Percentiles rank a stretch among this genome's conserved stretches.
Evolutionary conservation across 2,329 filamentous ascomycete genomes (phyloP).

Genomic region (Verticillium zaregamsianum): DNA sequence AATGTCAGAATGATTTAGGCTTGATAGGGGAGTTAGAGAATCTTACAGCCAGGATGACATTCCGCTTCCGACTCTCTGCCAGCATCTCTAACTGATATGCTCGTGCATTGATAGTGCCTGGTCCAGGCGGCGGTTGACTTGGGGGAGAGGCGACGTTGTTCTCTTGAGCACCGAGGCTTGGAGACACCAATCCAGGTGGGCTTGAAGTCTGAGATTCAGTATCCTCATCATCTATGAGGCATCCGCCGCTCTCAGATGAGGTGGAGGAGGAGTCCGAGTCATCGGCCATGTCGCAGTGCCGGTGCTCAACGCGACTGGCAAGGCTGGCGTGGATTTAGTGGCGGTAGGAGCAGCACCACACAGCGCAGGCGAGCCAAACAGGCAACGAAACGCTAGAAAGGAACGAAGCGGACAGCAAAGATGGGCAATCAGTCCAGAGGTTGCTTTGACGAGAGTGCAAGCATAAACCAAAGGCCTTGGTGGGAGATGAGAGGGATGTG

Average conservation of each 20-base stretch:
- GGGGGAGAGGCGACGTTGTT: background rate
- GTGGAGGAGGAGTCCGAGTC: background rate
- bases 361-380: too few relatives aligned
- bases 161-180: background rate
- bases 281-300: background rate
- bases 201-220: background rate
- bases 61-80: slow-evolving; percentile 60
- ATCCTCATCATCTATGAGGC: background rate
- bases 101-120: slow-evolving; percentile 37
- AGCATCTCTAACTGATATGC: slow-evolving; percentile 77
- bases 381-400: too few relatives aligned
- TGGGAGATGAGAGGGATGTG: too few relatives aligned
- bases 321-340: background rate
- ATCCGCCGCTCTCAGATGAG: background rate
- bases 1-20: background rate
- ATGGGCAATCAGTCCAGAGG: too few relatives aligned
- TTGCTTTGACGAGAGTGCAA: too few relatives aligned
- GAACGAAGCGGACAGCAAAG: too few relatives aligned
- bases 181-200: background rate
- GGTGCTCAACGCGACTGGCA: background rate
- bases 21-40: slow-evolving; percentile 2
- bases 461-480: too few relatives aligned
- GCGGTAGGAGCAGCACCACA: too few relatives aligned
- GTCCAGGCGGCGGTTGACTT: background rate
- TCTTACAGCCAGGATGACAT: slow-evolving; percentile 67